phyloP scores from a whole-genome alignment of 31 red algal genomes.

The Porphyra umbilicalis region DNA sequence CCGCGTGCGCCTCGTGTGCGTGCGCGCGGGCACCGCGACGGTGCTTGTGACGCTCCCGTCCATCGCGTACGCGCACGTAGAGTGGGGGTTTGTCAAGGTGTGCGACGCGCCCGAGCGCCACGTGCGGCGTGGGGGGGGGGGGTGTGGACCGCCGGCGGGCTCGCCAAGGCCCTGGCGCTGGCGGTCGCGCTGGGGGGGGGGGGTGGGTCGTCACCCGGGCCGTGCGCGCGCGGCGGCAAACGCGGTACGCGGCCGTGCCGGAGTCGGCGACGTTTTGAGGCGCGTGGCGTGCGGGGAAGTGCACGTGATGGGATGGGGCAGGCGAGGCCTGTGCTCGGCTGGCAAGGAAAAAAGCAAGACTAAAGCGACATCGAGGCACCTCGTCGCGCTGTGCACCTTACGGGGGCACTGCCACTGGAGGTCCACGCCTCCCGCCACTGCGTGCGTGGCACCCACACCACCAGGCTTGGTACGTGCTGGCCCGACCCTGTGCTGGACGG shows the following conservation, averaged over 20 bases:
- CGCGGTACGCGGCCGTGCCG: not conserved
- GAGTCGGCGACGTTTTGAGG: not conserved
- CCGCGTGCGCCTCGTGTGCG: slow-evolving; percentile 41
- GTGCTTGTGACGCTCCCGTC: slow-evolving; percentile 58
- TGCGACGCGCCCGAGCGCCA: slow-evolving; percentile 19
- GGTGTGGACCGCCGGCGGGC: not conserved
- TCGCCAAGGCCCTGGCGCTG: not conserved
- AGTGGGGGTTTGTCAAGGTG: slow-evolving; percentile 76
- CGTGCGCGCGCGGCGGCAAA: not conserved
- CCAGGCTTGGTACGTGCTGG: no score
- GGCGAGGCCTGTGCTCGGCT: no score
- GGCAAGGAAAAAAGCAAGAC: no score
- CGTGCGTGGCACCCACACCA: no score
- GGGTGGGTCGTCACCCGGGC: not conserved
- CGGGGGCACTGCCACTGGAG: no score
- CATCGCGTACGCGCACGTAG: slow-evolving; percentile 56
- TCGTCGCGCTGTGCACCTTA: no score
- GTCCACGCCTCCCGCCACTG: no score
- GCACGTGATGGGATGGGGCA: no score
- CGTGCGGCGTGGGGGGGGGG: not conserved
- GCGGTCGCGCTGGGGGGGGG: not conserved
- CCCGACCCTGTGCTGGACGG: no score
- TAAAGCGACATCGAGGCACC: no score
- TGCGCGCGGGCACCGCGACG: slow-evolving; percentile 27
- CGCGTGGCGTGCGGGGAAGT: not conserved